Percentiles rank a stretch among this genome's conserved stretches.
Evolutionary conservation across 495 filamentous ascomycete genomes (phyloP).

Genomic region (Aspergillus bridgeri): DNA sequence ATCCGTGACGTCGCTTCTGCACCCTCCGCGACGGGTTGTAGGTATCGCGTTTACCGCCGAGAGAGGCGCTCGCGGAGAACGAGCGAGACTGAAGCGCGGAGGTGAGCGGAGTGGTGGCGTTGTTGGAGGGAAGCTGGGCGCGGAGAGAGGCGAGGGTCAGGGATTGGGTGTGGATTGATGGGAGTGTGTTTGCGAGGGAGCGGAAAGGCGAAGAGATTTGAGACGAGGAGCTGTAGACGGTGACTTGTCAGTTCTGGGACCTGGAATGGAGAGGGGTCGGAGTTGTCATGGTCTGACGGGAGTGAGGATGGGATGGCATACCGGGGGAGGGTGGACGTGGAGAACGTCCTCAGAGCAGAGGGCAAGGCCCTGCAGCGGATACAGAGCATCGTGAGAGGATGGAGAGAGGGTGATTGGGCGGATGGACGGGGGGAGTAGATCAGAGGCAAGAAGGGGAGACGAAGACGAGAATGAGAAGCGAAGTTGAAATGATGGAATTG

Average conservation of each 20-base stretch:
- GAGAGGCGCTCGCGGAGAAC: slow-evolving; percentile 41
- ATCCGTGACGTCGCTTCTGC: slow-evolving; percentile 68
- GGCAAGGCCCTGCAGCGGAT: slow-evolving; percentile 33
- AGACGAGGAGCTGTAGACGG: slow-evolving; percentile 9
- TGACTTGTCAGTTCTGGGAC: not conserved
- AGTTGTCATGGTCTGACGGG: not conserved
- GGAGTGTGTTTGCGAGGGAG: slow-evolving; percentile 26
- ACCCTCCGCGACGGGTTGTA: slow-evolving; percentile 66
- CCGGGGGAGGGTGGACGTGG: slow-evolving; percentile 4
- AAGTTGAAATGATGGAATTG: slow-evolving; percentile 24
- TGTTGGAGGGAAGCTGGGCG: slow-evolving; percentile 11
- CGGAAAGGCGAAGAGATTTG: slow-evolving; percentile 17
- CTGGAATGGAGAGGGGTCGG: not conserved
- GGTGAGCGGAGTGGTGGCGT: slow-evolving; percentile 14
- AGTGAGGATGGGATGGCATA: not conserved
- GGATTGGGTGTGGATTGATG: slow-evolving; percentile 34
- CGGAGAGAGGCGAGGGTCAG: slow-evolving; percentile 30
- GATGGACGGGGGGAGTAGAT: not conserved
- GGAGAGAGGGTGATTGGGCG: slow-evolving; percentile 1
- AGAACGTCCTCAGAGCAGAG: slow-evolving; percentile 18
- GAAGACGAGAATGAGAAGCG: slow-evolving; percentile 2
- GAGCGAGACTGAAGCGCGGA: slow-evolving; percentile 30
- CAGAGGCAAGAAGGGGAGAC: slow-evolving; percentile 8
- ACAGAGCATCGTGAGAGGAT: slow-evolving; percentile 30
- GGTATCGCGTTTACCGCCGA: slow-evolving; percentile 56